Percentiles rank a stretch among this genome's conserved stretches.
Evolutionary conservation across 176 grass and related monocot species (phyloP).

Genomic region (Rhynchospora pubera): DNA sequence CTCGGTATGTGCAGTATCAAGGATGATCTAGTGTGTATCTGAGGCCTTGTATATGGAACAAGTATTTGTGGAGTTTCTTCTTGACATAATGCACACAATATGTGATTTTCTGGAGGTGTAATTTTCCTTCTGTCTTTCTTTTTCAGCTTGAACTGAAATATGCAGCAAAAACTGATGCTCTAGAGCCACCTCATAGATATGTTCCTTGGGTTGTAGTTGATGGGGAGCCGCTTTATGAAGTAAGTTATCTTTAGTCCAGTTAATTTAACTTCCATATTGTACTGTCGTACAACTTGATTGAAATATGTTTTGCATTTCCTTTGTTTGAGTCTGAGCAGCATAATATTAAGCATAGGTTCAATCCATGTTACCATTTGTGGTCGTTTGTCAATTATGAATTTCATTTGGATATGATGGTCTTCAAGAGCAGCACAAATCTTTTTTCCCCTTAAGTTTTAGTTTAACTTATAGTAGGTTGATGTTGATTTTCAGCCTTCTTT

Average conservation of each 20-base stretch:
- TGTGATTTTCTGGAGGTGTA: background rate
- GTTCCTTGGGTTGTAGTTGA: constrained; percentile 93
- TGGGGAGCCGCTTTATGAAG: constrained; percentile 58
- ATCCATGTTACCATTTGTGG: background rate
- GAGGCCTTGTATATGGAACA: too few species aligned
- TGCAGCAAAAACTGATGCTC: constrained; percentile 50
- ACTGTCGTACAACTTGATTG: background rate
- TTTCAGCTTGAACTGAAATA: constrained; percentile 77
- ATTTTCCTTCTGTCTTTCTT: background rate
- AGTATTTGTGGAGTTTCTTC: too few species aligned
- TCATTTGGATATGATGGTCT: background rate
- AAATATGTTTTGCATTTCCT: background rate
- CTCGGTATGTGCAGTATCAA: background rate
- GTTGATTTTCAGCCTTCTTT: background rate
- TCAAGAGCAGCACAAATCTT: background rate
- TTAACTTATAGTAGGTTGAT: background rate
- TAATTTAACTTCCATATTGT: background rate
- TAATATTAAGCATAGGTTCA: background rate
- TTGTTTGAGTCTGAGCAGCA: background rate
- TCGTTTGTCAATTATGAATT: background rate
- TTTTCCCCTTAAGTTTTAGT: background rate
- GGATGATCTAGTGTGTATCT: background rate
- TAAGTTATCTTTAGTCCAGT: constrained; percentile 16
- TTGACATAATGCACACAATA: background rate
- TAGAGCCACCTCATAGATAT: constrained; percentile 68